These are phyloP conservation scores for Mortierella sp. DNA, from an alignment of 371 early-diverging fungal genomes.

Conservation along the genomic window DNA sequence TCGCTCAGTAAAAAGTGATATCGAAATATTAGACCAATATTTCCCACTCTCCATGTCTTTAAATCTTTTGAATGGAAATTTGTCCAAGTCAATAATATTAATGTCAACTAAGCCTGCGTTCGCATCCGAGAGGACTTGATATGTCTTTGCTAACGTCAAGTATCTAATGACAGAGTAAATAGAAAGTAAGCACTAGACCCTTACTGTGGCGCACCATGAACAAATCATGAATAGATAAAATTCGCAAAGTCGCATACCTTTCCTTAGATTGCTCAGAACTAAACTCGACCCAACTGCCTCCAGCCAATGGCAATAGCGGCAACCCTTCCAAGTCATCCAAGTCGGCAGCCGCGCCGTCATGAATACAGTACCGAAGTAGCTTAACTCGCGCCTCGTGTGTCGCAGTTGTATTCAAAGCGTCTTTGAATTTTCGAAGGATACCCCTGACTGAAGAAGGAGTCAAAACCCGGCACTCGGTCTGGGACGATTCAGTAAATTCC, in stretches of 20 bases:
- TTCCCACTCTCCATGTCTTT: too few species aligned
- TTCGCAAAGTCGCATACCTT: conserved; percentile 6
- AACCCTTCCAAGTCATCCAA: conserved; percentile 12
- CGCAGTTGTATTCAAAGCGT: neutral
- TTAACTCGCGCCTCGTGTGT: neutral
- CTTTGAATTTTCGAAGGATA: neutral
- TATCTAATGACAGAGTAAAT: too few species aligned
- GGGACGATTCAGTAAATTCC: neutral
- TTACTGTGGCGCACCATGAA: too few species aligned
- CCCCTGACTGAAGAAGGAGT: neutral
- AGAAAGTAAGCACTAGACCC: too few species aligned
- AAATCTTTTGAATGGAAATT: too few species aligned
- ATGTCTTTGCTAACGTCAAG: too few species aligned
- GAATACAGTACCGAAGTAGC: conserved; percentile 17
- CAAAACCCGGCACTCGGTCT: neutral
- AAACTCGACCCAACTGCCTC: conserved; percentile 16
- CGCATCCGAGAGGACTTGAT: too few species aligned
- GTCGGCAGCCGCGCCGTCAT: neutral
- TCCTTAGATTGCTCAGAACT: neutral
- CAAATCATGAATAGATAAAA: too few species aligned
- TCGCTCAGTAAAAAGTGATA: neutral
- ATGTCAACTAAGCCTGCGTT: too few species aligned
- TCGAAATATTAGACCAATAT: too few species aligned
- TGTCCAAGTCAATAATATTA: too few species aligned
- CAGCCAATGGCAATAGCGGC: conserved; percentile 18